Base-by-base conservation (phyloP, 2,329 filamentous ascomycete genomes). In the Boeremia exigua region DNA sequence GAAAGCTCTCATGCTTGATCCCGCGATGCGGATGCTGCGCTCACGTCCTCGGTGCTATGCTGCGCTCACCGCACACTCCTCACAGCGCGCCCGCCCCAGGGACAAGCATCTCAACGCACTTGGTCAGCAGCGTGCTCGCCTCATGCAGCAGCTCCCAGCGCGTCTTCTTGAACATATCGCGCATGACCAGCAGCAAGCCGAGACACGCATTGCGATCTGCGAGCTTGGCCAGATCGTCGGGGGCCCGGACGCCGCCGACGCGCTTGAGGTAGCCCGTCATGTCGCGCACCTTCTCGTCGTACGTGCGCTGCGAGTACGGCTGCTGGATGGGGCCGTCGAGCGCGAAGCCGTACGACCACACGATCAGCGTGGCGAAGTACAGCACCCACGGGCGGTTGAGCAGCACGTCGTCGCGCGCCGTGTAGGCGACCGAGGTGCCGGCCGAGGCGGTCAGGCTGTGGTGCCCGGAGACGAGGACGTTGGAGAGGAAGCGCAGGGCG, bases 311-410 rank as follows among this genome's bases (percentile, higher is more conserved):
- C 79, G 77, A 23, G 64, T 77, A 82, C 46, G 49, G 77, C 4
- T 75, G 77, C 6, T 82, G 79, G 54, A 90, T 85, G 0, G 92
- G 85, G 0, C 95, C 95, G 65, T 98, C 95, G 17, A 96, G 80
- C 0, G 94, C 92, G 71, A 88, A 97, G 2, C 93, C 94, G 68
- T 98, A 99, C 57, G 88, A 92, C 95, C 95, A 99, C 1, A 98
- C 90, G 19, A 97, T 91, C 12, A 99, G 82, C 0, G 88, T 88
- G 0, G 95, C 91, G 71, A 96, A 96, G 76, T 97, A 99, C 47
- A 98, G 81, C 10, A 97, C 92, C 94, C 95, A 99, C 0, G 94
- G 91, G 14, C 95, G 84, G 69, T 98, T 96, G 56, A 98, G 83
- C 1, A 97, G 82, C 48, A 92, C 90, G 67, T 99, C 95, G 66